A percentile compares a stretch with the other conserved stretches of the same genome.
Evolutionary conservation across 2,329 filamentous ascomycete genomes (phyloP).

Genomic region (Graphiopsis chlorocephala): DNA sequence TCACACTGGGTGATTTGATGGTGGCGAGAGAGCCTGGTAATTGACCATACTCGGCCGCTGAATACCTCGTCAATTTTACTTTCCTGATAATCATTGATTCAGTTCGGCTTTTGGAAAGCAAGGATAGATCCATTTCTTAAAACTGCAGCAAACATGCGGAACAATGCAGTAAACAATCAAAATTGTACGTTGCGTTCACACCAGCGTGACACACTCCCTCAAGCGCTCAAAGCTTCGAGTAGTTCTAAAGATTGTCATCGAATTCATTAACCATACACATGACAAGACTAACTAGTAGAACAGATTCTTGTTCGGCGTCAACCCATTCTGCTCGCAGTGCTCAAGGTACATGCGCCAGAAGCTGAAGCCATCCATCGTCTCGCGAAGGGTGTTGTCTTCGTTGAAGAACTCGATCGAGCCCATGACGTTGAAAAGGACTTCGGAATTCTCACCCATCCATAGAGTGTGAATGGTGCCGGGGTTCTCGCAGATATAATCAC

Average conservation of each 20-base stretch:
- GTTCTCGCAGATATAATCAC: constrained; percentile 15
- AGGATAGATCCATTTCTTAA: no score
- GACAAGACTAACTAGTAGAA: constrained; percentile 1
- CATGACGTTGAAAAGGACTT: constrained; percentile 16
- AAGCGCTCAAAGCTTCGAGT: no score
- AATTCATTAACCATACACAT: no score
- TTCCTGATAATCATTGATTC: no score
- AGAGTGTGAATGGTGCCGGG: constrained; percentile 16
- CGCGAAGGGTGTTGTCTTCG: constrained; percentile 16
- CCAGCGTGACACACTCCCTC: no score
- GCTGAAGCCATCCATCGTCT: constrained; percentile 18
- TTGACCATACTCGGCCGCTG: no score
- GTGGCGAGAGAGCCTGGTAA: background rate
- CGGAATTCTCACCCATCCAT: constrained; percentile 16
- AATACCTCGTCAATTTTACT: no score
- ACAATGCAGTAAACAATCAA: no score
- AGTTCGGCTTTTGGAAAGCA: no score
- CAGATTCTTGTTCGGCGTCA: constrained; percentile 10
- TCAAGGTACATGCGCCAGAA: constrained; percentile 17
- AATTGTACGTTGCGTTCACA: no score
- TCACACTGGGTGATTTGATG: background rate
- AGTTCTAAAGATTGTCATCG: no score
- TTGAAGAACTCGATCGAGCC: constrained; percentile 17
- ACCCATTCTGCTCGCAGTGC: constrained; percentile 8
- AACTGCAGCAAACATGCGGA: no score